Conservation (phyloP, 495 filamentous ascomycete species). For the Pyronema omphalodes region DNA sequence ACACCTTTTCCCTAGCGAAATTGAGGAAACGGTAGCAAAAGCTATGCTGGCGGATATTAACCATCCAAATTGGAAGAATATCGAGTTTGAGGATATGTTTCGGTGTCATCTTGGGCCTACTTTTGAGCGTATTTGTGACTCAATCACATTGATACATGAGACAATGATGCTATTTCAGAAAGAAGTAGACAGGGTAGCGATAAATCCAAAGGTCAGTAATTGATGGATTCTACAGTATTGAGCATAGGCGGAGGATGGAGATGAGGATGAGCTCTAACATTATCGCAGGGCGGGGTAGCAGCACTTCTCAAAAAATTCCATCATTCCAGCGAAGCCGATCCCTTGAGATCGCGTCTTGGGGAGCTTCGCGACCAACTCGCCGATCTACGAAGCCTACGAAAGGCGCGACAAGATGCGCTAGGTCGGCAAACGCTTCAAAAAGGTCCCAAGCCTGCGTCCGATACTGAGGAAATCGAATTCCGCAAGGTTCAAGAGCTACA, state of each 20-base stretch:
- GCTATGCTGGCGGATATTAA: conserved; percentile 7
- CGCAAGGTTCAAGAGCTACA: not conserved
- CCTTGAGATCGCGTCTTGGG: not conserved
- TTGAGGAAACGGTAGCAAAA: not conserved
- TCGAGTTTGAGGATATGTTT: not conserved
- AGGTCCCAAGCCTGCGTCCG: no score
- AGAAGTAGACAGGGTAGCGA: not conserved
- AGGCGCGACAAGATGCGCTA: not conserved
- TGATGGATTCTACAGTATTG: no score
- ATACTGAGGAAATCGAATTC: not conserved
- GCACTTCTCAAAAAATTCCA: not conserved
- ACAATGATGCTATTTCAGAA: not conserved
- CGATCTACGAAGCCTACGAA: not conserved
- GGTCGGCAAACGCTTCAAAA: not conserved
- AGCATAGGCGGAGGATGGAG: no score
- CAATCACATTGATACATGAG: not conserved
- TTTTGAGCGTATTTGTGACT: not conserved
- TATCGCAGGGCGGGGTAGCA: not conserved
- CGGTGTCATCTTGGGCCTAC: not conserved
- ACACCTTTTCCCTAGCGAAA: not conserved
- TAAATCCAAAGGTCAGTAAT: no score
- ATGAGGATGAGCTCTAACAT: no score
- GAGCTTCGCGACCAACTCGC: not conserved
- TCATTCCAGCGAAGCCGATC: not conserved
- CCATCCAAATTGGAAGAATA: conserved; percentile 6